These are phyloP conservation scores for Tardiomyces digboiensis DNA, from an alignment of 1,139 yeast genomes.

Conservation along the genomic window DNA sequence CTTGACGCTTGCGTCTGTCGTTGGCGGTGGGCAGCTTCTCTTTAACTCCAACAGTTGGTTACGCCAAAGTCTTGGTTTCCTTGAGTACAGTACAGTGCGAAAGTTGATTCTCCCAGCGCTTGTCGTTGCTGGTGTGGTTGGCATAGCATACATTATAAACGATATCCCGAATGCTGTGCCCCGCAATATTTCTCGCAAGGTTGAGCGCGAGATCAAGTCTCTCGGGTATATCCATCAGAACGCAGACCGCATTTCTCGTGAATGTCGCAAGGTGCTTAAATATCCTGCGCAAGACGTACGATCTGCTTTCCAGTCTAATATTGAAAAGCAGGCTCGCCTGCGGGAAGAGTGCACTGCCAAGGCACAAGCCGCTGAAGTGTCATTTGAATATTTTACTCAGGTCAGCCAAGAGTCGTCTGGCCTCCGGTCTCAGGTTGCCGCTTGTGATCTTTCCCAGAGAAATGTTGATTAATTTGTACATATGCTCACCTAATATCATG, in stretches of 20 bases:
- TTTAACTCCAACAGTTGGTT: constrained; percentile 19
- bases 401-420: constrained; percentile 31
- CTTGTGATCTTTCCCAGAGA: constrained; percentile 10
- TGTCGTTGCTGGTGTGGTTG: constrained; percentile 45
- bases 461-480: background rate
- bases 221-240: constrained; percentile 73
- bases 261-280: constrained; percentile 71
- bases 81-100: background rate
- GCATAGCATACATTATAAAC: constrained; percentile 54
- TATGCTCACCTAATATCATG: background rate
- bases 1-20: constrained; percentile 29
- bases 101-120: constrained; percentile 38
- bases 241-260: constrained; percentile 70
- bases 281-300: constrained; percentile 82
- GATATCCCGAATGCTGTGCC: constrained; percentile 92
- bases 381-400: constrained; percentile 52
- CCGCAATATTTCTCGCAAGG: constrained; percentile 66
- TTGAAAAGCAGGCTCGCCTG: constrained; percentile 54
- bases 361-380: constrained; percentile 45
- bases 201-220: constrained; percentile 49
- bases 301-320: constrained; percentile 58
- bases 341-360: constrained; percentile 46
- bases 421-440: constrained; percentile 17
- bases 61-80: background rate
- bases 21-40: constrained; percentile 27